These are phyloP conservation scores for Vicia villosa DNA, from an alignment of 306 rosid species.

Conservation along the genomic window DNA sequence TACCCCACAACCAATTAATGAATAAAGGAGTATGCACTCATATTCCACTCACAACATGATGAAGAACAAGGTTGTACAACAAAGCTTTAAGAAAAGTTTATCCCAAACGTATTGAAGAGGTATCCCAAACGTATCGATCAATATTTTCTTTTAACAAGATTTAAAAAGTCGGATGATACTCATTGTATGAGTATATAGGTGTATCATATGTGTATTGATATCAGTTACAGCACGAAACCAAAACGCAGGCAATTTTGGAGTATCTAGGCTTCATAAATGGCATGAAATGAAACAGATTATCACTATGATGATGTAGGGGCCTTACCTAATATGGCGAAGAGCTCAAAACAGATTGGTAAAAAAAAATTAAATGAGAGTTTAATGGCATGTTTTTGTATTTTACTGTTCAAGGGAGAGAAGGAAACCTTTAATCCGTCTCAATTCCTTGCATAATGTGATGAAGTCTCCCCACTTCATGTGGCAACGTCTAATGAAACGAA, in stretches of 20 bases:
- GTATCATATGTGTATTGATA: neutral
- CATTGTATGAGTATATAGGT: neutral
- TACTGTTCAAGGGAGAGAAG: slow-evolving; percentile 12
- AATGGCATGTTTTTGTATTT: slow-evolving; percentile 24
- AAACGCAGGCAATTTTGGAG: neutral
- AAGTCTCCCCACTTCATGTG: slow-evolving; percentile 99
- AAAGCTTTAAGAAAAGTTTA: neutral
- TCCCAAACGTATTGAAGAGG: neutral
- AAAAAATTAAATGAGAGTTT: slow-evolving; percentile 7
- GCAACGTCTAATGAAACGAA: slow-evolving; percentile 95
- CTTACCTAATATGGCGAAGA: slow-evolving; percentile 17
- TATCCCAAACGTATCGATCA: neutral
- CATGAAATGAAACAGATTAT: slow-evolving; percentile 7
- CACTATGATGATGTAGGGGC: slow-evolving; percentile 2
- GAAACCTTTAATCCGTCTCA: slow-evolving; percentile 95
- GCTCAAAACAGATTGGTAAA: slow-evolving; percentile 2
- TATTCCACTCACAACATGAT: neutral
- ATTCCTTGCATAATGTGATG: slow-evolving; percentile 94
- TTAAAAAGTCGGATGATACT: neutral
- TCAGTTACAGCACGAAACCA: neutral
- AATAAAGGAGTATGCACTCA: neutral
- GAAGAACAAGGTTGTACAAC: neutral
- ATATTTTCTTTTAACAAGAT: neutral
- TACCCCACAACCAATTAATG: neutral
- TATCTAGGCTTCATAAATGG: neutral